Percentiles rank a stretch among this genome's conserved stretches.
phyloP scores from a whole-genome alignment of 2,329 filamentous ascomycete species.

The Sclerotinia glacialis region DNA sequence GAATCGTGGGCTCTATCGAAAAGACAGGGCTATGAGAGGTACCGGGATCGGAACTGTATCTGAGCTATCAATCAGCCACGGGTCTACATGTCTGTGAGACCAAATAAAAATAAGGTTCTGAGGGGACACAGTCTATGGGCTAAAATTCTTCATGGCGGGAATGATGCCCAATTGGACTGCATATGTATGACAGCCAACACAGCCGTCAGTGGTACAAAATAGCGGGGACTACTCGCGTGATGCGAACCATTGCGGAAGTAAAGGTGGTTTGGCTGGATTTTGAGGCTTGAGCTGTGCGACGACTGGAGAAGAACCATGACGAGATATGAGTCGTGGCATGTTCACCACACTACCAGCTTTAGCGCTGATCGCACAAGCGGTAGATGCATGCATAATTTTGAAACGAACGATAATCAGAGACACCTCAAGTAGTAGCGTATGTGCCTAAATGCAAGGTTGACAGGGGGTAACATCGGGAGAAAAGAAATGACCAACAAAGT shows the following conservation, averaged over 20 bases:
- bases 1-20: slow-evolving; percentile 37
- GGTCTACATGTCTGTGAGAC: slow-evolving; percentile 33
- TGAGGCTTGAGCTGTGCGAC: slow-evolving; percentile 38
- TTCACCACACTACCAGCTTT: slow-evolving; percentile 26
- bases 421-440: slow-evolving; percentile 24
- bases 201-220: slow-evolving; percentile 32
- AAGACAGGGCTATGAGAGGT: slow-evolving; percentile 39
- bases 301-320: slow-evolving; percentile 26
- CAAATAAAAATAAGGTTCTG: slow-evolving; percentile 35
- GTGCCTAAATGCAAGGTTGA: slow-evolving; percentile 36
- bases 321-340: slow-evolving; percentile 36
- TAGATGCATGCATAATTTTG: slow-evolving; percentile 27
- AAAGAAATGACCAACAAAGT: slow-evolving; percentile 34
- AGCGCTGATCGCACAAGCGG: slow-evolving; percentile 22
- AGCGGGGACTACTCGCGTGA: slow-evolving; percentile 38
- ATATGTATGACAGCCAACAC: slow-evolving; percentile 37
- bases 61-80: slow-evolving; percentile 39
- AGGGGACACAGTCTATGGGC: slow-evolving; percentile 22
- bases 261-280: slow-evolving; percentile 28
- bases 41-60: slow-evolving; percentile 38
- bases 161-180: slow-evolving; percentile 34
- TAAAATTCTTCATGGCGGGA: slow-evolving; percentile 25
- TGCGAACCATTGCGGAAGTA: slow-evolving; percentile 29
- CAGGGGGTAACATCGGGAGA: slow-evolving; percentile 24
- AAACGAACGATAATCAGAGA: slow-evolving; percentile 24